phyloP scores from a whole-genome alignment of 805 yeast species.

The Ogataea glucozyma region DNA sequence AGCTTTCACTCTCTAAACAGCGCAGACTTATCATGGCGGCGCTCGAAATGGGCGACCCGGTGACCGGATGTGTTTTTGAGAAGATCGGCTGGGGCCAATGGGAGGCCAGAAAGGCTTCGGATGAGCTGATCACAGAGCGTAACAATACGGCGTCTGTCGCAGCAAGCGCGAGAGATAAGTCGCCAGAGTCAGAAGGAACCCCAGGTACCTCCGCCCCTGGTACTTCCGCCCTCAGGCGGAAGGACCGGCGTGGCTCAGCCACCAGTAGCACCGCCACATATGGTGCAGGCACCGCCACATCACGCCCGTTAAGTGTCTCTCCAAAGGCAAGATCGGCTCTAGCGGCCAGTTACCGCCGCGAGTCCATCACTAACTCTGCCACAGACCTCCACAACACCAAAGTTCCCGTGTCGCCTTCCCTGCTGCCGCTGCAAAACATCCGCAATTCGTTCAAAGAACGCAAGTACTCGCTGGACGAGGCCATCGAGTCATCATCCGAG shows the following conservation, averaged over 20 bases:
- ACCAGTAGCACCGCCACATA: too few relatives aligned
- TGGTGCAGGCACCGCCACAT: background rate
- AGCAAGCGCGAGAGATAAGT: conserved; percentile 15
- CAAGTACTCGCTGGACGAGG: conserved; percentile 38
- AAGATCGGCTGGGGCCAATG: conserved; percentile 99
- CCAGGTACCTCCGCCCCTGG: conserved; percentile 6
- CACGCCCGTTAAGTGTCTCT: conserved; percentile 21
- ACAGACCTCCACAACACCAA: conserved; percentile 47
- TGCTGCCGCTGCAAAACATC: conserved; percentile 32
- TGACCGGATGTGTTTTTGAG: conserved; percentile 71
- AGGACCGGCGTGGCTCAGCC: conserved; percentile 19
- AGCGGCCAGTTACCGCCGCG: conserved; percentile 40
- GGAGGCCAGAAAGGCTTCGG: conserved; percentile 63
- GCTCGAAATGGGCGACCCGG: conserved; percentile 68
- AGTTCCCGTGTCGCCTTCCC: conserved; percentile 43
- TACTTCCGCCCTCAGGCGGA: conserved; percentile 6
- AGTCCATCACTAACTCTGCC: conserved; percentile 49
- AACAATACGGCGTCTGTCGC: conserved; percentile 22
- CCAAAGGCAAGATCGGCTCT: conserved; percentile 16
- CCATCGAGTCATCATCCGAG: conserved; percentile 41
- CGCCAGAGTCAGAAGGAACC: conserved; percentile 16
- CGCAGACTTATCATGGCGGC: conserved; percentile 88
- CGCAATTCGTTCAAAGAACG: conserved; percentile 32
- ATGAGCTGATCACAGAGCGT: conserved; percentile 26
- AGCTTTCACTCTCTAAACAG: conserved; percentile 81